Evolutionary conservation across 176 grass and related monocot species (phyloP).

Genomic region (Dendrocalamus sinicus): DNA sequence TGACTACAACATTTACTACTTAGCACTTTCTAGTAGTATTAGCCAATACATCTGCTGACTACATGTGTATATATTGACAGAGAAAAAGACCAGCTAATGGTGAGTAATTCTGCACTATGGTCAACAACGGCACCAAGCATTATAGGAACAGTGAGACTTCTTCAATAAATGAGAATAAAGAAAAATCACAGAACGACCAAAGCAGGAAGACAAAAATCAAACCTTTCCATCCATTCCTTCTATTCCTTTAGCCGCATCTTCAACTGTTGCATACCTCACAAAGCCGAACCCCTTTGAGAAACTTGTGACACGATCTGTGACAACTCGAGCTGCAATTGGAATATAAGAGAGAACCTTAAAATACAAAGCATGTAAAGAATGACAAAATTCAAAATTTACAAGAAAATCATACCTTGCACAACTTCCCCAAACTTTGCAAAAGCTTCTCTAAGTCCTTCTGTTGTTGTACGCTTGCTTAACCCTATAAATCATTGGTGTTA

Average conservation of each 20-base stretch:
- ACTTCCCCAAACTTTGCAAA: constrained; percentile 91
- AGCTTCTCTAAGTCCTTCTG: constrained; percentile 74
- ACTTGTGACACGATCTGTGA: constrained; percentile 69
- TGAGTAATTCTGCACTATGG: not conserved
- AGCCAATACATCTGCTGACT: not conserved
- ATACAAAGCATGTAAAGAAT: constrained; percentile 6
- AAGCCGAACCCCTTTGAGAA: constrained; percentile 97
- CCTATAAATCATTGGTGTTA: constrained; percentile 52
- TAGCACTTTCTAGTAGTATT: not conserved
- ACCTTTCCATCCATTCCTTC: constrained; percentile 98
- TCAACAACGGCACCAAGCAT: not conserved
- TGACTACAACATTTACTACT: not conserved
- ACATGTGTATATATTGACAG: not conserved
- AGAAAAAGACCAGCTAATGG: not conserved
- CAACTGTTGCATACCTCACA: constrained; percentile 68
- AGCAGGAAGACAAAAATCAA: constrained; percentile 1
- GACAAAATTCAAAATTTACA: constrained; percentile 2
- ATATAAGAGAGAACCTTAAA: constrained; percentile 39
- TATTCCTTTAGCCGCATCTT: constrained; percentile 80
- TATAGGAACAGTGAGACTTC: constrained; percentile 1
- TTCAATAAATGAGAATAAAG: not conserved
- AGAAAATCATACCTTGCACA: constrained; percentile 63
- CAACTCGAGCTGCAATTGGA: constrained; percentile 73
- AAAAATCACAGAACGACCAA: constrained; percentile 10
- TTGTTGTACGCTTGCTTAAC: constrained; percentile 87